Conservation (phyloP, 345 rosid genomes). For the Bruguiera gymnorhiza region DNA sequence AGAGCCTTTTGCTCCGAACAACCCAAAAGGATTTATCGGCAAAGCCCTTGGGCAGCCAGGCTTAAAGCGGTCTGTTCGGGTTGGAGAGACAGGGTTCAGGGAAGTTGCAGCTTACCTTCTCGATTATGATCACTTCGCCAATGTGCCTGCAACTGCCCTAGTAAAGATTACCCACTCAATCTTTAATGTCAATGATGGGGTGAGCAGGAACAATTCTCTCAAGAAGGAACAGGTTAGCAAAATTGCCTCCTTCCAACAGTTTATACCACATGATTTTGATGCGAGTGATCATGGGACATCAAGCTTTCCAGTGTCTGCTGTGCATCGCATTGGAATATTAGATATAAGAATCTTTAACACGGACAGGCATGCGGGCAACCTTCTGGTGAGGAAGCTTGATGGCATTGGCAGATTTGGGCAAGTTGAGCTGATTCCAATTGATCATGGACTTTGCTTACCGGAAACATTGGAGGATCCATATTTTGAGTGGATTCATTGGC, state of each 20-base stretch:
- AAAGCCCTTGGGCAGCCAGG: conserved; percentile 98
- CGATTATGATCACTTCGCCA: conserved; percentile 71
- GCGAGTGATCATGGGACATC: conserved; percentile 97
- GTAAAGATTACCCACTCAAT: conserved; percentile 94
- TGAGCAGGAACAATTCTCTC: conserved; percentile 56
- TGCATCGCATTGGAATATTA: conserved; percentile 89
- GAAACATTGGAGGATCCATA: conserved; percentile 98
- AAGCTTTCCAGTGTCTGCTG: conserved; percentile 87
- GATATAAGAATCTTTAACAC: conserved; percentile 91
- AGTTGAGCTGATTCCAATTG: conserved; percentile 90
- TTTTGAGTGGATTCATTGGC: conserved; percentile 99
- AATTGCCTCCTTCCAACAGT: conserved; percentile 95
- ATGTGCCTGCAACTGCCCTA: conserved; percentile 91
- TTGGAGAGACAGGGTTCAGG: conserved; percentile 93
- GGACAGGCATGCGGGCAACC: conserved; percentile 96
- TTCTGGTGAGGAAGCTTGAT: conserved; percentile 77
- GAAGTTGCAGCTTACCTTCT: conserved; percentile 99
- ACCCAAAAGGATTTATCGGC: conserved; percentile 96
- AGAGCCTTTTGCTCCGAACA: conserved; percentile 99
- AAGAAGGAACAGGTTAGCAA: conserved; percentile 80
- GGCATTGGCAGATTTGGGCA: conserved; percentile 70
- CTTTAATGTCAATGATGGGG: conserved; percentile 81
- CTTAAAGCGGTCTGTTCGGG: conserved; percentile 89
- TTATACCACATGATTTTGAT: conserved; percentile 87
- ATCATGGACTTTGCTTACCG: conserved; percentile 95